Base-by-base conservation (phyloP, 2,329 filamentous ascomycete genomes). In the Cercospora beticola region DNA sequence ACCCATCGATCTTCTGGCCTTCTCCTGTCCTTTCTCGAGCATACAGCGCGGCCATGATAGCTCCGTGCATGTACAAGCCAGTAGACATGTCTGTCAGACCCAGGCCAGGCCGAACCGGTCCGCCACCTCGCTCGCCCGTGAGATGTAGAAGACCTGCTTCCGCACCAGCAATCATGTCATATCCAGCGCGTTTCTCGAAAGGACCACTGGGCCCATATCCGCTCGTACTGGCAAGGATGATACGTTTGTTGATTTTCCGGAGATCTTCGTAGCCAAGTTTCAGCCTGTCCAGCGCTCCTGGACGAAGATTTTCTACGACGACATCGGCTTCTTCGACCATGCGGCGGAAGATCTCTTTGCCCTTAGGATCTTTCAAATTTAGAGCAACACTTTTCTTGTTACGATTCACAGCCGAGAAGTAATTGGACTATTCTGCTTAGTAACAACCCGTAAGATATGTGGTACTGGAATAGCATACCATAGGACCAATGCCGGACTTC, bases 21-120 rank as follows among this genome's bases (percentile, higher is more conserved):
- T 72, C 68, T 0, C 82, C 82, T 0, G 78, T 81, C 14, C 74
- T 75, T 52, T 78, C 74, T 0, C 81, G 77, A n/a, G 79, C 75
- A 28, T 79, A 76, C 0, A 84, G 69, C 0, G 82, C 82, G 0
- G 82, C 78, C 30, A 82, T 72, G 26, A 84, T 83, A 1, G 82
- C 81, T 0, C 82, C 82, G 63, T 83, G 81, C 26, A 81, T 78
- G 67, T 82, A 84, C 2, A 84, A 71, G 0, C 82, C 83, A 0
- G 82, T 84, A 5, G 76, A 77, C 78, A 84, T 81, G 68, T 84
- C 82, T 18, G 79, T 81, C 40, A 84, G 72, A 2, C 81, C 82
- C 0, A 84, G 70, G 0, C 83, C 82, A 1, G 81, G 79, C 9
- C 81, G 75, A 0, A 80, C 80, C 0, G 82, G 82, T 1, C 78